Evolutionary conservation across 176 grass and related monocot genomes (phyloP).

Genomic region (Zoysia pacifica): DNA sequence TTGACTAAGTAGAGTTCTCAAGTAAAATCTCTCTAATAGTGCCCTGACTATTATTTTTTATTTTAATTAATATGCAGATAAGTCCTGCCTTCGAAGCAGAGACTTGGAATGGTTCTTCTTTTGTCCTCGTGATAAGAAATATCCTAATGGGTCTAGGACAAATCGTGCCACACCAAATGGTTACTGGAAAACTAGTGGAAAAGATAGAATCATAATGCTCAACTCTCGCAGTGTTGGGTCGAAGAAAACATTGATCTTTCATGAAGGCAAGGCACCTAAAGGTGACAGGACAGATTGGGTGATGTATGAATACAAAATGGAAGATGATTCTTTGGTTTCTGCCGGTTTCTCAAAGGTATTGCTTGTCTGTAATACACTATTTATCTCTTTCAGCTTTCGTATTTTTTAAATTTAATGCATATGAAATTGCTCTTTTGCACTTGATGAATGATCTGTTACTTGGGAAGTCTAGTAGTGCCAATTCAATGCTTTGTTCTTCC

Average conservation of each 20-base stretch:
- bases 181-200: conserved; percentile 97
- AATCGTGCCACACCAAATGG: conserved; percentile 87
- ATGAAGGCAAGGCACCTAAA: conserved; percentile 77
- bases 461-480: not conserved
- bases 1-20: not conserved
- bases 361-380: not conserved
- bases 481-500: not conserved
- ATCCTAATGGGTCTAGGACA: conserved; percentile 68
- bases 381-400: not conserved
- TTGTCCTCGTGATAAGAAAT: conserved; percentile 82
- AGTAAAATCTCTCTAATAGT: not conserved
- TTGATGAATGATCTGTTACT: not conserved
- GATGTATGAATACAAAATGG: conserved; percentile 94
- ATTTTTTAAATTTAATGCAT: not conserved
- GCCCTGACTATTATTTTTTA: conserved; percentile 4
- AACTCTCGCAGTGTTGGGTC: conserved; percentile 66
- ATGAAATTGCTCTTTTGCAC: not conserved
- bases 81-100: conserved; percentile 63
- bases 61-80: conserved; percentile 42
- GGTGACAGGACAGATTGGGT: conserved; percentile 87
- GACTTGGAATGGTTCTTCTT: conserved; percentile 98
- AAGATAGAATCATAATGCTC: conserved; percentile 65
- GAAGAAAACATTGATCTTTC: conserved; percentile 92
- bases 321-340: conserved; percentile 48
- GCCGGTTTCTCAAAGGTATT: conserved; percentile 76